These are phyloP conservation scores for Paramecium caudatum DNA, from an alignment of 73 alveolate genomes.

Conservation along the genomic window DNA sequence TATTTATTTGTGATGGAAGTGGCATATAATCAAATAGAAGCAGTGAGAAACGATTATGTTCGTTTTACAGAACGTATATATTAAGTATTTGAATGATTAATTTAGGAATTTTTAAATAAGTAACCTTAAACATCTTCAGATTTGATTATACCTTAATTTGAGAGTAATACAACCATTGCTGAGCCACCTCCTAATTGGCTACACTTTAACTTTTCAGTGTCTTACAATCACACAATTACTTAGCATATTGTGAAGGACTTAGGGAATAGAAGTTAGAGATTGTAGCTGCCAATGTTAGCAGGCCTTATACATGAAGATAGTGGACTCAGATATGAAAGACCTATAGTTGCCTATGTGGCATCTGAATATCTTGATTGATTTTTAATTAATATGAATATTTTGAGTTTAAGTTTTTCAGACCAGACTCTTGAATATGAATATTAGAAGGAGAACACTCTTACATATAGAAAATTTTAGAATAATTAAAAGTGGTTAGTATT, in stretches of 20 bases:
- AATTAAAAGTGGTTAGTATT: conserved; percentile 2
- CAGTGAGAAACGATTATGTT: not conserved
- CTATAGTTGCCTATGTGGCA: conserved; percentile 31
- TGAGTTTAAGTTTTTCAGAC: not conserved
- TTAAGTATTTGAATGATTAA: too few relatives aligned
- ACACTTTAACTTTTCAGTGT: not conserved
- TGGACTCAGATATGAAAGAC: conserved; percentile 6
- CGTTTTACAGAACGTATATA: not conserved
- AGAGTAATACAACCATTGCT: not conserved
- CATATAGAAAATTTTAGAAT: conserved; percentile 1
- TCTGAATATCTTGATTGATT: conserved; percentile 31
- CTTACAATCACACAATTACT: not conserved
- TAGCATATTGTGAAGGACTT: not conserved
- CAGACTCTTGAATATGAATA: not conserved
- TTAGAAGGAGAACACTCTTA: not conserved
- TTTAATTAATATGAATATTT: not conserved
- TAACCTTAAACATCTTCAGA: conserved; percentile 44
- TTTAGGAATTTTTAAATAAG: conserved; percentile 17
- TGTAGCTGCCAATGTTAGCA: conserved; percentile 26
- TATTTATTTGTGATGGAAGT: conserved; percentile 37
- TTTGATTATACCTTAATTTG: conserved; percentile 4
- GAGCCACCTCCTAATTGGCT: conserved; percentile 38
- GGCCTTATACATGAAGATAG: conserved; percentile 32
- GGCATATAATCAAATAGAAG: not conserved
- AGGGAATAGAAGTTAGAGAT: conserved; percentile 29